phyloP scores from a whole-genome alignment of 2,329 filamentous ascomycete genomes.

The Pyricularia sp. region DNA sequence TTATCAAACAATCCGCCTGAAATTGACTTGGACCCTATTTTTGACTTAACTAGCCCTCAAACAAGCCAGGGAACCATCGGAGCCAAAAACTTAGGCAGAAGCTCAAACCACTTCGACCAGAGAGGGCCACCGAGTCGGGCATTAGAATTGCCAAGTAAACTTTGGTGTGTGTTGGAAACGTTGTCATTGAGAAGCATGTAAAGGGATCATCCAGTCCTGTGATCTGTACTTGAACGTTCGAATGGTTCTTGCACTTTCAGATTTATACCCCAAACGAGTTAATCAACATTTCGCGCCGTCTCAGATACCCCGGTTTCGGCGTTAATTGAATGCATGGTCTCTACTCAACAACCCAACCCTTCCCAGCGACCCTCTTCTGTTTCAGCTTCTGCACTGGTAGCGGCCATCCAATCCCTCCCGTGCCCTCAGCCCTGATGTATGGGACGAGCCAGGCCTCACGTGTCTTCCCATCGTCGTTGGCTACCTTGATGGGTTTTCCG shows the following conservation, averaged over 20 bases:
- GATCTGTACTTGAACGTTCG: background rate
- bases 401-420: constrained; percentile 67
- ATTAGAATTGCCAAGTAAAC: background rate
- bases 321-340: background rate
- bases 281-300: background rate
- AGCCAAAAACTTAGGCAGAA: background rate
- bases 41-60: background rate
- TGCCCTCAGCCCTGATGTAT: constrained; percentile 59
- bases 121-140: background rate
- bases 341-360: constrained; percentile 64
- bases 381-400: constrained; percentile 76
- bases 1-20: background rate
- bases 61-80: background rate
- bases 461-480: constrained; percentile 26
- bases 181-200: background rate
- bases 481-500: constrained; percentile 77
- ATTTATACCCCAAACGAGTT: background rate
- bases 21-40: background rate
- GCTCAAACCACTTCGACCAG: background rate
- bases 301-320: background rate
- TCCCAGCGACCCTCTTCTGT: constrained; percentile 64
- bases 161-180: background rate
- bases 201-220: background rate
- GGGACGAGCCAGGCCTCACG: constrained; percentile 81
- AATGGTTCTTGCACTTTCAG: background rate